Conservation (phyloP, 2,329 filamentous ascomycete genomes). For the Diaporthe amygdali region DNA sequence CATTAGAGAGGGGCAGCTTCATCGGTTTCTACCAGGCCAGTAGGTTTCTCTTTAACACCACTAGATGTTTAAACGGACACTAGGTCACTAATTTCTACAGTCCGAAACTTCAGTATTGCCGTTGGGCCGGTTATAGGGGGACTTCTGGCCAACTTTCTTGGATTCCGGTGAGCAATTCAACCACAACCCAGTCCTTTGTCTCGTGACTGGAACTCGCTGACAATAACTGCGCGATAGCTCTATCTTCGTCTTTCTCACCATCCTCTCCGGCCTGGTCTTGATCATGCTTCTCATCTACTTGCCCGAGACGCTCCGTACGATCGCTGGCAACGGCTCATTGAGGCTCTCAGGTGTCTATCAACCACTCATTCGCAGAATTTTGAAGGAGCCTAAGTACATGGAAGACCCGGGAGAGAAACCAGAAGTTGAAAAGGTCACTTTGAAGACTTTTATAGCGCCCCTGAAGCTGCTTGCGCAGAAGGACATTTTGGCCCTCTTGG, state of each 20-base stretch:
- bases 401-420: neutral
- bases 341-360: slow-evolving; percentile 44
- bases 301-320: slow-evolving; percentile 43
- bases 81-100: slow-evolving; percentile 1
- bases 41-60: slow-evolving; percentile 20
- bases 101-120: slow-evolving; percentile 34
- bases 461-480: slow-evolving; percentile 48
- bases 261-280: slow-evolving; percentile 39
- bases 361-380: slow-evolving; percentile 41
- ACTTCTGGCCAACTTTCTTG: slow-evolving; percentile 32
- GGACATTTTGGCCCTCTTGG: slow-evolving; percentile 48
- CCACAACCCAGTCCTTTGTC: too few relatives aligned
- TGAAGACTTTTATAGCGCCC: slow-evolving; percentile 41
- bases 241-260: slow-evolving; percentile 22
- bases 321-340: slow-evolving; percentile 45
- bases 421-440: slow-evolving; percentile 32
- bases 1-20: slow-evolving; percentile 34
- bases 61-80: accelerated
- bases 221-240: neutral
- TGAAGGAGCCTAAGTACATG: slow-evolving; percentile 23
- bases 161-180: slow-evolving; percentile 35
- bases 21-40: slow-evolving; percentile 40
- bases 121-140: slow-evolving; percentile 41
- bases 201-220: neutral
- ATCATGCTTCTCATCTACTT: slow-evolving; percentile 44